phyloP scores from a whole-genome alignment of 805 yeast genomes.

The Yamadazyma tumulicola region DNA sequence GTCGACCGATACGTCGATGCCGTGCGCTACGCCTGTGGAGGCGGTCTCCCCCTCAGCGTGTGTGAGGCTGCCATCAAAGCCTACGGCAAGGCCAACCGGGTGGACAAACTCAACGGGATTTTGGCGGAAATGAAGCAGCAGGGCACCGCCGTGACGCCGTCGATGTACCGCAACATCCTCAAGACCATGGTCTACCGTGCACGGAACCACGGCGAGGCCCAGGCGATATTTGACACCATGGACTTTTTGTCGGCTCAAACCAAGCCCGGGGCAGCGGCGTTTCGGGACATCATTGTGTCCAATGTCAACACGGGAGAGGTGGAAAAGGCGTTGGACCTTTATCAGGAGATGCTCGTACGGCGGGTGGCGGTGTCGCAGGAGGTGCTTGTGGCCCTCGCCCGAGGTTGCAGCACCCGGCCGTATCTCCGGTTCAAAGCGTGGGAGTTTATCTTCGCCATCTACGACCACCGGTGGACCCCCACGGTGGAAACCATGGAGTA shows the following conservation, averaged over 20 bases:
- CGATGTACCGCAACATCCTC: slow-evolving; percentile 54
- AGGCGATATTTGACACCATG: slow-evolving; percentile 76
- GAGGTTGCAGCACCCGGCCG: slow-evolving; percentile 60
- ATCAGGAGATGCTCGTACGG: slow-evolving; percentile 56
- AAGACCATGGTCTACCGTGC: slow-evolving; percentile 56
- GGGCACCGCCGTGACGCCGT: slow-evolving; percentile 40
- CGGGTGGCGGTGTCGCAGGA: slow-evolving; percentile 28
- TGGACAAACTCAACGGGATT: slow-evolving; percentile 36
- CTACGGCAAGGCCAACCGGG: slow-evolving; percentile 38
- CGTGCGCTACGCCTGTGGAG: slow-evolving; percentile 17
- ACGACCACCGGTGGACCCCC: slow-evolving; percentile 42
- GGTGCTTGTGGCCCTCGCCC: slow-evolving; percentile 54
- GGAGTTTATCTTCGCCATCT: slow-evolving; percentile 68
- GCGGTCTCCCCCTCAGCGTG: slow-evolving; percentile 34
- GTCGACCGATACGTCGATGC: slow-evolving; percentile 32
- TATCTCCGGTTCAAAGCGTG: slow-evolving; percentile 58
- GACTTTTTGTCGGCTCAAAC: slow-evolving; percentile 68
- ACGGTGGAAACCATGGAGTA: slow-evolving; percentile 53
- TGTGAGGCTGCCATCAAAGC: slow-evolving; percentile 45
- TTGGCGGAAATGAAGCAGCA: slow-evolving; percentile 34
- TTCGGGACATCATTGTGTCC: slow-evolving; percentile 67
- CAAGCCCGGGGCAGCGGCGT: slow-evolving; percentile 65
- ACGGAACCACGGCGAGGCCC: slow-evolving; percentile 56
- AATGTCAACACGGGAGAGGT: slow-evolving; percentile 60
- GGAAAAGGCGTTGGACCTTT: slow-evolving; percentile 73